Evolutionary conservation across 495 filamentous ascomycete genomes (phyloP).

Genomic region (Penicillium maclennaniae): DNA sequence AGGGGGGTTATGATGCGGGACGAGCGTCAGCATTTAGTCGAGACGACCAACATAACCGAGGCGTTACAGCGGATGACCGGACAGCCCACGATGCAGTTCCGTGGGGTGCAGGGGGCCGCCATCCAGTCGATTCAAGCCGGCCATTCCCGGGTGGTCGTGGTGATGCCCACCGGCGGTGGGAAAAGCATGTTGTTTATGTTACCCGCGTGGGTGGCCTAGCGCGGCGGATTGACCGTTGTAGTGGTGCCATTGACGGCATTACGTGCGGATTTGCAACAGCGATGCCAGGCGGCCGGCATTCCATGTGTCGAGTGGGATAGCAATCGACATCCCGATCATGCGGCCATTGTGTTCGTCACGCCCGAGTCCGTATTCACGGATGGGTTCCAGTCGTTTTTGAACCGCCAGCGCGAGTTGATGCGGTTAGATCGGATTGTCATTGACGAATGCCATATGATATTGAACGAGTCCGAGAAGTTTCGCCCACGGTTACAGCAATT

Average conservation of each 20-base stretch:
- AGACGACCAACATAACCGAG: conserved; percentile 8
- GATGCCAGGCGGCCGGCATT: conserved; percentile 3
- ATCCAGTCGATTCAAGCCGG: conserved; percentile 5
- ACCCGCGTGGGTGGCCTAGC: conserved; percentile 14
- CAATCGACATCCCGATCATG: conserved; percentile 7
- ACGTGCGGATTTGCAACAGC: conserved; percentile 12
- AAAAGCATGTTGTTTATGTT: conserved; percentile 29
- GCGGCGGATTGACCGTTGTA: conserved; percentile 4
- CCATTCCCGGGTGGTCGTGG: conserved; percentile 10
- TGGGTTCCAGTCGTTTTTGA: conserved; percentile 19
- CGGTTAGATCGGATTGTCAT: conserved; percentile 21
- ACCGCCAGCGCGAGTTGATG: conserved; percentile 8
- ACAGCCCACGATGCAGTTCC: conserved; percentile 2
- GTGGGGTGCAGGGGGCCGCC: background rate
- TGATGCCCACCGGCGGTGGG: conserved; percentile 17
- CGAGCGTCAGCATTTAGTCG: background rate
- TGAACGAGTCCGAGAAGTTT: conserved; percentile 9
- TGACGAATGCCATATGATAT: conserved; percentile 22
- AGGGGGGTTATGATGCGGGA: background rate
- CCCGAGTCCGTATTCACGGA: conserved; percentile 10
- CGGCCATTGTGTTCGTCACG: conserved; percentile 19
- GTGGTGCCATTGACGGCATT: conserved; percentile 14
- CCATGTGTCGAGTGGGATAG: conserved; percentile 10
- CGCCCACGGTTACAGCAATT: conserved; percentile 11
- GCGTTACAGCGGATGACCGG: conserved; percentile 14